These are phyloP conservation scores for Pythium periplocum DNA, from an alignment of 352 stramenopile genomes.

Conservation along the genomic window DNA sequence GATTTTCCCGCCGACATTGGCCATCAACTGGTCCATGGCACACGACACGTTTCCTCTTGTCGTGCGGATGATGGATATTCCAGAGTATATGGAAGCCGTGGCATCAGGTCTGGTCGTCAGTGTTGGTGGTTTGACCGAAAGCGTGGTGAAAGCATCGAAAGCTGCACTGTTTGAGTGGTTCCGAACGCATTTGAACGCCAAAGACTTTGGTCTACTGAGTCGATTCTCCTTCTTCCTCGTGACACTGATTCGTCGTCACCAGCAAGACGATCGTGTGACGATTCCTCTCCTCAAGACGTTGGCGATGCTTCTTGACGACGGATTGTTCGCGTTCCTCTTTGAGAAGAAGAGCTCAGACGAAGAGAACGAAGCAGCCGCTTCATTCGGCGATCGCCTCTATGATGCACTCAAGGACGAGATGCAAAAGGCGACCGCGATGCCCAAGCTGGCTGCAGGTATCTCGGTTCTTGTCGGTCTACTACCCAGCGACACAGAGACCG, in stretches of 20 bases:
- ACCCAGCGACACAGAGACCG: conserved; percentile 48
- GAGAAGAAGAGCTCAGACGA: conserved; percentile 15
- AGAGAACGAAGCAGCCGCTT: conserved; percentile 20
- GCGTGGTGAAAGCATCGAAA: conserved; percentile 84
- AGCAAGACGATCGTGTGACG: conserved; percentile 73
- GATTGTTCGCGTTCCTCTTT: conserved; percentile 57
- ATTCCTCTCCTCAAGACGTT: conserved; percentile 87
- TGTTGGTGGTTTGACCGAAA: conserved; percentile 94
- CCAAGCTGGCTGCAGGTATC: conserved; percentile 66
- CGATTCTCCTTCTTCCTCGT: conserved; percentile 71
- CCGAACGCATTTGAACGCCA: conserved; percentile 33
- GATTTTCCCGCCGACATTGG: conserved; percentile 48
- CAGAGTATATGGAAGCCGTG: conserved; percentile 82
- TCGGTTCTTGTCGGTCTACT: conserved; percentile 70
- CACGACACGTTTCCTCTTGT: conserved; percentile 91
- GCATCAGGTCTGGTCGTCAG: conserved; percentile 90
- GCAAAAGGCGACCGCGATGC: conserved; percentile 44
- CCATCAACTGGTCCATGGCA: conserved; percentile 77
- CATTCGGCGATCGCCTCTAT: conserved; percentile 63
- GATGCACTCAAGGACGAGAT: conserved; percentile 64
- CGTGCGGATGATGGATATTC: conserved; percentile 78
- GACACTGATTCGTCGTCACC: conserved; percentile 49
- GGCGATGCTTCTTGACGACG: conserved; percentile 61
- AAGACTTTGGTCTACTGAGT: conserved; percentile 60
- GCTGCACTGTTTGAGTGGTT: conserved; percentile 58